Evolutionary conservation across 306 rosid genomes (phyloP).

Genomic region (Pachyrhizus erosus): DNA sequence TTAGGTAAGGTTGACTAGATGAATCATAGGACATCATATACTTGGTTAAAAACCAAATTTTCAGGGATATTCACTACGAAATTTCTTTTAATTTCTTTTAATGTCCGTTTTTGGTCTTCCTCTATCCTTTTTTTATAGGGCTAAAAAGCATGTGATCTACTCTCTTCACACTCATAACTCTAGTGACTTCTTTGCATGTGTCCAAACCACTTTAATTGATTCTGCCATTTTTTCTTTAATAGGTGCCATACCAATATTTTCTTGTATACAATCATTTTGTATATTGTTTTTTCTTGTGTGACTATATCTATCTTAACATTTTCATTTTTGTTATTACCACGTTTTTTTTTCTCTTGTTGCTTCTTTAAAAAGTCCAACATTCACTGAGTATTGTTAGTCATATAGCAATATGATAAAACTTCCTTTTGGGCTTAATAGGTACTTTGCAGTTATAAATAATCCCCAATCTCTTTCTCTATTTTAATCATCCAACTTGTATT

Average conservation of each 20-base stretch:
- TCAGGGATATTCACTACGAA: not conserved
- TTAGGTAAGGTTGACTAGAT: not conserved
- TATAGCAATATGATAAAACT: not conserved
- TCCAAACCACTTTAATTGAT: too few species aligned
- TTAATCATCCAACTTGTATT: not conserved
- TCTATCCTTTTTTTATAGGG: not conserved
- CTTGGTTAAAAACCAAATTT: not conserved
- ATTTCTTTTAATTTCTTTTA: too few species aligned
- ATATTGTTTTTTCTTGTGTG: not conserved
- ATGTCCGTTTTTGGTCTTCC: not conserved
- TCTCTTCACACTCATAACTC: too few species aligned
- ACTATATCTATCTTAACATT: not conserved
- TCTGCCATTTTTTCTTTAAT: too few species aligned
- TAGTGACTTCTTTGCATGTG: too few species aligned
- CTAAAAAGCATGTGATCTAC: not conserved
- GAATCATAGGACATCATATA: not conserved
- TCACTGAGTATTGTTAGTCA: not conserved
- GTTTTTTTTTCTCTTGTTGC: not conserved
- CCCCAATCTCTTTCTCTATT: not conserved
- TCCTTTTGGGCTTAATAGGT: not conserved
- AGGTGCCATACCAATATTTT: too few species aligned
- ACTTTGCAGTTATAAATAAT: not conserved
- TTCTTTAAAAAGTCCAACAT: not conserved
- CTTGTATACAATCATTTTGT: too few species aligned
- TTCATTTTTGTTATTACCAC: not conserved